Conservation (phyloP, 2,329 filamentous ascomycete species). For the Aspergillus transmontanensis region DNA sequence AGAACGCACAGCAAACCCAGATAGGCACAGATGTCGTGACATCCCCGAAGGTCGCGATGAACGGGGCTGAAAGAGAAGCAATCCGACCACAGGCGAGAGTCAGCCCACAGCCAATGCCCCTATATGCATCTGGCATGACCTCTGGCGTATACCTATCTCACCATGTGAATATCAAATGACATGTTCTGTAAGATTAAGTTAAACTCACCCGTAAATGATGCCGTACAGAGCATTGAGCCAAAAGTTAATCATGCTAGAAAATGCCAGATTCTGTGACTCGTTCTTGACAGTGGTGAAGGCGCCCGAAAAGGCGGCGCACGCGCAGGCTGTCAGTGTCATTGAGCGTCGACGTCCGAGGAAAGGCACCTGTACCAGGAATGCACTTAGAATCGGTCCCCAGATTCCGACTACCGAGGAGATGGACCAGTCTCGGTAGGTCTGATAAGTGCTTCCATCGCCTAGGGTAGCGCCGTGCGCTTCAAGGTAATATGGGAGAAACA, state of each 20-base stretch:
- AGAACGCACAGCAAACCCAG: background rate
- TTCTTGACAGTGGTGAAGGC: background rate
- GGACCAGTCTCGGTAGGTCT: constrained; percentile 72
- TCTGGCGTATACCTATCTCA: background rate
- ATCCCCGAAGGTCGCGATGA: background rate
- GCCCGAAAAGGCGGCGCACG: background rate
- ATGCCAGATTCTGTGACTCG: background rate
- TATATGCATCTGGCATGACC: background rate
- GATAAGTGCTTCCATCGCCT: constrained; percentile 55
- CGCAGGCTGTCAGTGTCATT: background rate
- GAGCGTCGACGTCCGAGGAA: background rate
- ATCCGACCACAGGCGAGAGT: background rate
- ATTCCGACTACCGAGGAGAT: constrained; percentile 61
- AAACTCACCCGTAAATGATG: background rate
- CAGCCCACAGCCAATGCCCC: background rate
- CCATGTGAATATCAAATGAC: background rate
- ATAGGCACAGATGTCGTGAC: background rate
- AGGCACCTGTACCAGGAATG: background rate
- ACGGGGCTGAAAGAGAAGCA: constrained; percentile 33
- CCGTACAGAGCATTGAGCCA: background rate
- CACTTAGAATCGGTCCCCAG: background rate
- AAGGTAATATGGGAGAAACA: constrained; percentile 70
- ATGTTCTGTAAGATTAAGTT: background rate
- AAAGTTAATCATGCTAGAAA: background rate
- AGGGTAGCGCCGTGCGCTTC: constrained; percentile 60